Conservation (phyloP, 1,284 basidiomycete species). For the Sanghuangporus sanghuang region DNA sequence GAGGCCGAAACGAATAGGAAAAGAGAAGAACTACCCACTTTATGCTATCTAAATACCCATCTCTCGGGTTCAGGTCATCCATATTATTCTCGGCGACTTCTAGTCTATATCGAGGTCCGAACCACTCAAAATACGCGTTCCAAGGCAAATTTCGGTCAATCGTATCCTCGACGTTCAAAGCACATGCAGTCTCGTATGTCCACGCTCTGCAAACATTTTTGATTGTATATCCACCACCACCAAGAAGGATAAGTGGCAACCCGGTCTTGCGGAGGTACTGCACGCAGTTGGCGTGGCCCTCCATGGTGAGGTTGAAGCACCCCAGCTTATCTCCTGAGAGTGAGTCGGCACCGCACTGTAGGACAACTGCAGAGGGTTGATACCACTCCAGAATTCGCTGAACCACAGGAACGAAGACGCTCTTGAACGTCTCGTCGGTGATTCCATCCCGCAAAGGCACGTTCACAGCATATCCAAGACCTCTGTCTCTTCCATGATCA, state of each 20-base stretch:
- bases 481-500: conserved; percentile 82
- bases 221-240: conserved; percentile 95
- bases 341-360: conserved; percentile 97
- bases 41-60: conserved; percentile 78
- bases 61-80: conserved; percentile 87
- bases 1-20: background rate
- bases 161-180: conserved; percentile 75
- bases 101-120: conserved; percentile 91
- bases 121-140: conserved; percentile 98
- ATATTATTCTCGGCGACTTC: conserved; percentile 91
- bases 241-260: conserved; percentile 87
- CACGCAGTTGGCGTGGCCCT: conserved; percentile 91
- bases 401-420: conserved; percentile 87
- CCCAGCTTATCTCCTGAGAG: conserved; percentile 95
- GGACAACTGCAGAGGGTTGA: conserved; percentile 83
- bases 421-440: conserved; percentile 76
- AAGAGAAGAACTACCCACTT: conserved; percentile 43
- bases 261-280: conserved; percentile 82
- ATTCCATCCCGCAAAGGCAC: conserved; percentile 94
- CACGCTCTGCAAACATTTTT: conserved; percentile 95
- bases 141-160: conserved; percentile 86
- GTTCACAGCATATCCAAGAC: conserved; percentile 90
- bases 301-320: conserved; percentile 94
- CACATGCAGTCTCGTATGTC: conserved; percentile 96
- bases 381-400: conserved; percentile 88